Evolutionary conservation across 73 alveolate species (phyloP).

Genomic region (Paraurostyla sp.): DNA sequence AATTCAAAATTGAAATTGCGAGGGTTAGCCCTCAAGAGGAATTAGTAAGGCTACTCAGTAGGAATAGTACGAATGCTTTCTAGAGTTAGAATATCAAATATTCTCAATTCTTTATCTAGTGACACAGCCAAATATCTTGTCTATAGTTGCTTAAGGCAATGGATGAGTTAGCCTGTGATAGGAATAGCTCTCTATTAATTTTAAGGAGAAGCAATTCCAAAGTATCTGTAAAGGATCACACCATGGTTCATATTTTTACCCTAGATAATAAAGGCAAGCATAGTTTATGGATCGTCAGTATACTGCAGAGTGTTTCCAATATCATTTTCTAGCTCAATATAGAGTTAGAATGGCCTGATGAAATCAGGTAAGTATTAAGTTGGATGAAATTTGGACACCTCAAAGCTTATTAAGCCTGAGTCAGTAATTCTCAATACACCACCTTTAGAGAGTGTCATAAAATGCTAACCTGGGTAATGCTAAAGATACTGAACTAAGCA

Average conservation of each 20-base stretch:
- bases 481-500: not conserved
- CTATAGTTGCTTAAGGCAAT: not conserved
- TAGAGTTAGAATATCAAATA: not conserved
- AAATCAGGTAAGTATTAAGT: not conserved
- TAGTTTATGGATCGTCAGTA: slow-evolving; percentile 10
- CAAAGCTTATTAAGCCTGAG: not conserved
- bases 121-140: slow-evolving; percentile 45
- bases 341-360: not conserved
- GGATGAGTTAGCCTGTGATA: not conserved
- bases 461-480: slow-evolving; percentile 4
- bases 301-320: not conserved
- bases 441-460: slow-evolving; percentile 8
- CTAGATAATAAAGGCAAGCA: slow-evolving; percentile 2
- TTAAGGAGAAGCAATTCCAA: not conserved
- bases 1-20: not conserved
- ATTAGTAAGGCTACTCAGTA: slow-evolving; percentile 18
- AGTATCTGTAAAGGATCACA: slow-evolving; percentile 1
- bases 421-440: slow-evolving; percentile 20
- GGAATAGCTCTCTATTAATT: not conserved
- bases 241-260: not conserved
- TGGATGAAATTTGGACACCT: slow-evolving; percentile 26
- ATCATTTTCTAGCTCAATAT: slow-evolving; percentile 18
- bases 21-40: slow-evolving; percentile 16
- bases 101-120: slow-evolving; percentile 11
- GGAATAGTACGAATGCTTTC: not conserved